Conservation (phyloP, 2,329 filamentous ascomycete species). For the Monosporascus cannonballus region DNA sequence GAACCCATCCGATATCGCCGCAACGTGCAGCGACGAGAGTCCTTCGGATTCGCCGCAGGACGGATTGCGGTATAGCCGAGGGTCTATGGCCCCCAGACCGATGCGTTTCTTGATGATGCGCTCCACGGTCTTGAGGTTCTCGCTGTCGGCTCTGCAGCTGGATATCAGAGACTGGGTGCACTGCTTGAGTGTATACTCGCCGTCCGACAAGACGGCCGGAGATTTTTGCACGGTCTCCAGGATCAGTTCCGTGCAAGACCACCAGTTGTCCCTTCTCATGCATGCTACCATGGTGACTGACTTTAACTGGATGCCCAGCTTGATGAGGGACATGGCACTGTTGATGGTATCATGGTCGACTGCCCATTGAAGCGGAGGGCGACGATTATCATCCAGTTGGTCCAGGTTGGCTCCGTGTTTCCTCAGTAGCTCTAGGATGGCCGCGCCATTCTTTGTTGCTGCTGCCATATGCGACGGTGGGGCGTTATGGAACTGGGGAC, state of each 20-base stretch:
- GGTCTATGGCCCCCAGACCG: background rate
- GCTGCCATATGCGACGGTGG: background rate
- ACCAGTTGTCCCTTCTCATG: background rate
- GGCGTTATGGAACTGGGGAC: background rate
- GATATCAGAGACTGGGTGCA: background rate
- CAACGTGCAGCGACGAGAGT: background rate
- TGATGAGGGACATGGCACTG: background rate
- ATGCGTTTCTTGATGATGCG: background rate
- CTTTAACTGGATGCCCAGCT: background rate
- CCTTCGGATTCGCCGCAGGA: background rate
- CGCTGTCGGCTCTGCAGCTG: background rate
- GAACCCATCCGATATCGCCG: background rate
- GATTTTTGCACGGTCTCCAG: background rate
- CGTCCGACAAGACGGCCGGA: background rate
- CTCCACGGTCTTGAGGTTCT: background rate
- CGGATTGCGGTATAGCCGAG: too few relatives aligned
- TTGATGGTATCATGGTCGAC: background rate
- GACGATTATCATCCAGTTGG: rapidly evolving
- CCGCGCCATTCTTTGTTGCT: background rate
- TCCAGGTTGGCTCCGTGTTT: background rate
- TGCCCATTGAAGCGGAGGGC: background rate
- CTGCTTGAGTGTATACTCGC: background rate
- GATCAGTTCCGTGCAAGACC: background rate
- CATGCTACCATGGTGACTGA: background rate
- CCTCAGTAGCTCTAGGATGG: background rate